Conservation (phyloP, 2,329 filamentous ascomycete genomes). For the Fusarium gaditjirri region DNA sequence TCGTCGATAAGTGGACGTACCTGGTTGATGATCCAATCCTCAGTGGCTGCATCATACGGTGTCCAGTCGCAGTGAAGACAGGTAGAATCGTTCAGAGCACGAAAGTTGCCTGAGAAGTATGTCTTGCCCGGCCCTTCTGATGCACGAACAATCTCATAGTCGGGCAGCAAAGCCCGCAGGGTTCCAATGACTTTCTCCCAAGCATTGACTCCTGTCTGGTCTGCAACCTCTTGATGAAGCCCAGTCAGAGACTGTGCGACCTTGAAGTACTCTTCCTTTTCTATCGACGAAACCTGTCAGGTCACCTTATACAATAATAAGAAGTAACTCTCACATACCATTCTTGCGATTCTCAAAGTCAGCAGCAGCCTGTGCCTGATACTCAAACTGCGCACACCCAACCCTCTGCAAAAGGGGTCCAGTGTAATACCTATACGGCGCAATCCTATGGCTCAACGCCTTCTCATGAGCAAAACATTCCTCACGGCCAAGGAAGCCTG, state of each 20-base stretch:
- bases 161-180: neutral
- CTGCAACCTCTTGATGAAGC: neutral
- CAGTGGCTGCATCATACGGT: neutral
- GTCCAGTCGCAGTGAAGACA: constrained; percentile 8
- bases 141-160: neutral
- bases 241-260: neutral
- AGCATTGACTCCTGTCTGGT: neutral
- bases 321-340: neutral
- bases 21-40: constrained; percentile 1
- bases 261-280: neutral
- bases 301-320: rapidly evolving
- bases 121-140: neutral
- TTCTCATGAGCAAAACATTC: neutral
- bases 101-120: neutral
- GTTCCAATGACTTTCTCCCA: neutral
- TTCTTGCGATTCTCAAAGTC: constrained; percentile 1
- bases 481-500: neutral
- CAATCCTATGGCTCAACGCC: neutral
- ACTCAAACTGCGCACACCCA: constrained; percentile 1
- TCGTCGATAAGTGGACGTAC: neutral
- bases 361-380: neutral
- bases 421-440: neutral
- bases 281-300: neutral
- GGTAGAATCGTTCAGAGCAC: neutral
- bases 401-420: neutral